Percentiles rank a stretch among this genome's conserved stretches.
Evolutionary conservation across 352 stramenopile species (phyloP).

Genomic region (Globisporangium emineosum): DNA sequence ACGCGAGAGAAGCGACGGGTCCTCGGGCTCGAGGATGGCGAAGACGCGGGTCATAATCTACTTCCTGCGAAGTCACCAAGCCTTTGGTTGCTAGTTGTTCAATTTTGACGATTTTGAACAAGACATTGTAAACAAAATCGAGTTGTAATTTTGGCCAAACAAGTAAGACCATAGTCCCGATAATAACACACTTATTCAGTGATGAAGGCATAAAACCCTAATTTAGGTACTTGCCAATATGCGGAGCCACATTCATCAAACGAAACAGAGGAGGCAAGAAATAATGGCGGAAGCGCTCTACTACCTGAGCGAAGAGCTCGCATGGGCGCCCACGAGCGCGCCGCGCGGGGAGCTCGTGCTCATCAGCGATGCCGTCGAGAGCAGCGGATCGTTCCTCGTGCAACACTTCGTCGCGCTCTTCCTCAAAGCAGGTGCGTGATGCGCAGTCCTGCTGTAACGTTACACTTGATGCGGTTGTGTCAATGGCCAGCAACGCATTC

Average conservation of each 20-base stretch:
- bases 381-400: constrained; percentile 53
- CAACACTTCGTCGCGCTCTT: constrained; percentile 74
- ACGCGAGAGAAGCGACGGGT: no score
- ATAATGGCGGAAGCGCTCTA: constrained; percentile 59
- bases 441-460: background rate
- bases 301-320: constrained; percentile 45
- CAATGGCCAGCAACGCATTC: background rate
- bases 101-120: no score
- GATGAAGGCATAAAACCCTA: background rate
- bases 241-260: no score
- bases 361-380: constrained; percentile 56
- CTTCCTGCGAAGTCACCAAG: no score
- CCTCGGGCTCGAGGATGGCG: no score
- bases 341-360: constrained; percentile 53
- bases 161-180: no score
- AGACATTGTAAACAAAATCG: no score
- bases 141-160: no score
- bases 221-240: background rate
- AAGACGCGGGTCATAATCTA: no score
- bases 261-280: background rate
- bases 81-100: no score
- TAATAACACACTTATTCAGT: no score
- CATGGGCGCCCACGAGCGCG: constrained; percentile 46
- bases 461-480: background rate
- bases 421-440: constrained; percentile 51